Evolutionary conservation across 352 stramenopile species (phyloP), one percentile per base, ranked within the genome.

Genomic region (Elongisporangium anandrum): DNA sequence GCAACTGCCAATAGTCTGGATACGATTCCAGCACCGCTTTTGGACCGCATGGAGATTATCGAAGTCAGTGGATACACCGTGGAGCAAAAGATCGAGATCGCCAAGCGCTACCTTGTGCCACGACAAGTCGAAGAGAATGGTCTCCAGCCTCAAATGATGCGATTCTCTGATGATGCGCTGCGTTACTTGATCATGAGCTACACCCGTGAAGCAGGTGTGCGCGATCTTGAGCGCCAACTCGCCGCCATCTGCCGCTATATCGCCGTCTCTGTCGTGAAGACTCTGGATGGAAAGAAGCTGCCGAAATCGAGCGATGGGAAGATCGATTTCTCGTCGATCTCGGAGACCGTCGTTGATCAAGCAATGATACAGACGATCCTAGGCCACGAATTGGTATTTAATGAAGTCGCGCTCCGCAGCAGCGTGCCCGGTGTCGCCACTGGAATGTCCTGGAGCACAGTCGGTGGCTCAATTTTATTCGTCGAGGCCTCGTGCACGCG

Each of bases 41-140:
- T 92, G 7, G 81, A 96, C 48, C 80, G 85, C 19, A 95, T 95
- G 85, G 85, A 95, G 53, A 67, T 96, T 8, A 90, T 96, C 29
- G 77, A 94, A 51, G 69, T 95, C 24, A 82, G 69, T 39, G 82
- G 84, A 1, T 96, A 96, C 67, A 93, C 80, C 51, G 70, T 91
- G 5, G 76, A 90, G 61, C 81, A 95, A 54, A 95, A 95, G 61
- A 72, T 90, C 47, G 77, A 92, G 57, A 96, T 96, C 34, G 80
- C 85, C 4, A 73, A 72, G 48, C 77, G 72, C 15, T 92, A 94
- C 67, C 65, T 95, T 50, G 66, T 95, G 13, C 87, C 87, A 20
- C 84, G 87, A 4, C 84, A 94, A 68, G 78, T 93, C 41, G 64
- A 88, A 57, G 75, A 84, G 49, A 90, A 93, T 34, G 85, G 85